Evolutionary conservation across 305 asterid species (phyloP), one percentile per base, ranked within the genome.

Genomic region (Petunia hybrid): DNA sequence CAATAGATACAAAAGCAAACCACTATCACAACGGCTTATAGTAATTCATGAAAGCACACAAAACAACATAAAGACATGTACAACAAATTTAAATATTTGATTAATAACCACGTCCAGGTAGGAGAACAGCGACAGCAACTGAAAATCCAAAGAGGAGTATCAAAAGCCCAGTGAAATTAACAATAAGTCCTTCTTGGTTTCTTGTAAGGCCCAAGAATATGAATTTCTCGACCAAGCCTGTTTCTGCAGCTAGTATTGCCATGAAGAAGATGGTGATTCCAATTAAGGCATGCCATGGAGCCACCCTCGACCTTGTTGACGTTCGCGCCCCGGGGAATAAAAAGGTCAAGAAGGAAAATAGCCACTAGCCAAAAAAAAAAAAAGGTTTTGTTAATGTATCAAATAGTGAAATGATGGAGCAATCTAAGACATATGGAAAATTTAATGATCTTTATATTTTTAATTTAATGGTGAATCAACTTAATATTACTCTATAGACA

Each of bases 151-250:
- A 92, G 12, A 90, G 66, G 65, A 92, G 83, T 38, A 92, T 43
- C 1, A 89, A 84, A 10, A 91, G 80, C 1, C 89, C 97, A 0
- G 82, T 87, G 83, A 92, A 91, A 85, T 92, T 91, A 43, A 91
- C 55, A 0, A 92, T 10, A 2, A 84, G 84, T 7, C 91, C 90
- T 82, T 92, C 97, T 83, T 65, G 88, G 62, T 38, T 61, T 2
- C 77, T 76, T 8, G n/a, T 45, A 41, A 91, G 82, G 8, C 80
- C 55, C n/a, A 70, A 65, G 83, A 88, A 84, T 6, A 76, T n/a
- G 84, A 91, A 91, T 59, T 82, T 89, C 85, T 91, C 91, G 8
- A 83, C 80, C 80, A 92, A 74, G 7, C 97, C 97, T 0, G 91
- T 91, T 65, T 81, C 83, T 0, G 94, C 87, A 22, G 85, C 87